These are phyloP conservation scores for Bipolaris cookei DNA, from an alignment of 2,329 filamentous ascomycete species.

Conservation along the genomic window DNA sequence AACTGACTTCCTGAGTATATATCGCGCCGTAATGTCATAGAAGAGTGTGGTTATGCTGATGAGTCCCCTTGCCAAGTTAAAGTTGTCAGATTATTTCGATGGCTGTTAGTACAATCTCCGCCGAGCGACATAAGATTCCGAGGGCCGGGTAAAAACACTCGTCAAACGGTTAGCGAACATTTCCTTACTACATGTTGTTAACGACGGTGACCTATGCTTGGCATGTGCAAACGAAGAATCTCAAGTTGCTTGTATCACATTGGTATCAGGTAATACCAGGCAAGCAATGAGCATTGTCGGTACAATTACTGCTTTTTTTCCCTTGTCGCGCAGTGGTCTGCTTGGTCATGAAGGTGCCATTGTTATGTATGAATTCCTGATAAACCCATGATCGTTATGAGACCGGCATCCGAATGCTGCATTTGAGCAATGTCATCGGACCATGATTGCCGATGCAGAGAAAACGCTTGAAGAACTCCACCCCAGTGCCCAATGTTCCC, in stretches of 20 bases:
- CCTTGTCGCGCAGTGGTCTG: slow-evolving; percentile 2
- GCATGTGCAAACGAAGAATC: background rate
- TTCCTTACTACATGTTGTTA: background rate
- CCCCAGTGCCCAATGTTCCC: slow-evolving; percentile 38
- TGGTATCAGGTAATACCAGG: background rate
- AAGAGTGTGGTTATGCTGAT: background rate
- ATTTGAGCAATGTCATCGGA: slow-evolving; percentile 37
- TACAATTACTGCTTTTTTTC: background rate
- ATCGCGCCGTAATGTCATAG: background rate
- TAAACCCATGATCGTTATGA: slow-evolving; percentile 46
- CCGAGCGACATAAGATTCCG: background rate
- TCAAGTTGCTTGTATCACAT: background rate
- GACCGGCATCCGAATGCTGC: slow-evolving; percentile 43
- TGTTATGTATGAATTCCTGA: slow-evolving; percentile 46
- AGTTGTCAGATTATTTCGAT: background rate
- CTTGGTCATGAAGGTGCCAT: slow-evolving; percentile 45
- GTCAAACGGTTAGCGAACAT: background rate
- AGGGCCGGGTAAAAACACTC: background rate
- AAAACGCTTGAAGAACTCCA: slow-evolving; percentile 48
- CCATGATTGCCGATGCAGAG: slow-evolving; percentile 41
- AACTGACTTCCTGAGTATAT: too few relatives aligned
- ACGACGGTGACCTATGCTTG: background rate
- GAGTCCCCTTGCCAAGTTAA: background rate
- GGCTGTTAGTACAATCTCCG: background rate
- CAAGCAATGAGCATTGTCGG: background rate